Percentiles rank a stretch among this genome's conserved stretches.
Conservation (phyloP, 345 rosid genomes). For the Draba incana region DNA sequence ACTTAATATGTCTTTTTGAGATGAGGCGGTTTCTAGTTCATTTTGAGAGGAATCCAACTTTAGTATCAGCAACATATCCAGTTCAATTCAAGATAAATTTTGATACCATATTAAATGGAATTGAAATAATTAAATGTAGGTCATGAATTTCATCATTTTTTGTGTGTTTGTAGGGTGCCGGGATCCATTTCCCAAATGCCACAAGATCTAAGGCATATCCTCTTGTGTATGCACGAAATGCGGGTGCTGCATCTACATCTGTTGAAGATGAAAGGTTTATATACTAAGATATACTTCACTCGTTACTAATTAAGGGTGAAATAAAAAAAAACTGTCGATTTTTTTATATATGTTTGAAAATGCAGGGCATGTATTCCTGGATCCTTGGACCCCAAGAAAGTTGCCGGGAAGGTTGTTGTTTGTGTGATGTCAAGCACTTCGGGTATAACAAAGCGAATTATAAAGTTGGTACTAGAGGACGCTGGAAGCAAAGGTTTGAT, state of each 20-base stretch:
- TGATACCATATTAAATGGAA: not conserved
- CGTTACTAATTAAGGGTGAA: not conserved
- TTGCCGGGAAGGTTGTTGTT: constrained; percentile 60
- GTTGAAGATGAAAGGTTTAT: constrained; percentile 63
- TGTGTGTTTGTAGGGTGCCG: constrained; percentile 55
- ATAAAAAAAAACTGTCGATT: not conserved
- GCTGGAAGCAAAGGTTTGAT: constrained; percentile 67
- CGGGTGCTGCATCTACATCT: constrained; percentile 57
- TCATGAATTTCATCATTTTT: constrained; percentile 18
- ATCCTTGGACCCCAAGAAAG: constrained; percentile 64
- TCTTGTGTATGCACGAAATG: constrained; percentile 58
- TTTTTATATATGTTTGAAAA: not conserved
- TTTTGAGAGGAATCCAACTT: not conserved
- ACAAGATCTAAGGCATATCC: constrained; percentile 54
- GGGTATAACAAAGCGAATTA: constrained; percentile 42
- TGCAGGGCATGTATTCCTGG: constrained; percentile 72
- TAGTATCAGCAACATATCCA: not conserved
- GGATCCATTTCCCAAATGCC: constrained; percentile 64
- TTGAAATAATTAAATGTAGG: constrained; percentile 33
- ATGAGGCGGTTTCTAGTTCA: not conserved
- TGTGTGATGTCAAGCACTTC: constrained; percentile 49
- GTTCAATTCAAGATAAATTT: not conserved
- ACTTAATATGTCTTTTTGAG: not conserved
- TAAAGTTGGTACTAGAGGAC: constrained; percentile 68
- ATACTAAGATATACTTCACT: not conserved